Evolutionary conservation across 441 rosid species (phyloP).

Genomic region (Geranium incanum): DNA sequence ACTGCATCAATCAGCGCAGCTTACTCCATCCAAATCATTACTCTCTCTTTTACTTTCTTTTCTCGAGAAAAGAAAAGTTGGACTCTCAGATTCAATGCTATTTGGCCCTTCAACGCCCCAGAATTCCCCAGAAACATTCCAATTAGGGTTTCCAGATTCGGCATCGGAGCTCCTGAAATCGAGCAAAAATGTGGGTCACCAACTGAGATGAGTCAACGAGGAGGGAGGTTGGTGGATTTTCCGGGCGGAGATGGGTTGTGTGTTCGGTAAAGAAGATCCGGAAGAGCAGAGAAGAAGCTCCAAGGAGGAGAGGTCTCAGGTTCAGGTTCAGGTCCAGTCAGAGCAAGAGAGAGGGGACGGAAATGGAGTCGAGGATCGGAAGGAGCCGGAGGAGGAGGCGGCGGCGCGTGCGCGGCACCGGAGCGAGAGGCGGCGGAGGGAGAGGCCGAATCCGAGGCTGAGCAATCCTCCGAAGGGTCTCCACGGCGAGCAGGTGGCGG

Average conservation of each 20-base stretch:
- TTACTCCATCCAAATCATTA: slow-evolving; percentile 31
- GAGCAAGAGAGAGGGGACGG: slow-evolving; percentile 2
- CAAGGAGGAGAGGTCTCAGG: slow-evolving; percentile 19
- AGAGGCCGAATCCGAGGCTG: slow-evolving; percentile 41
- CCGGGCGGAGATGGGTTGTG: slow-evolving; percentile 40
- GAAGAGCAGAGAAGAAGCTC: slow-evolving; percentile 24
- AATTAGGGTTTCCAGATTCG: background rate
- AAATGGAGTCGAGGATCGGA: background rate
- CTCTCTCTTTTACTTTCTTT: slow-evolving; percentile 27
- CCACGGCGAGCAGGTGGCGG: slow-evolving; percentile 50
- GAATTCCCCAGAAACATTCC: background rate
- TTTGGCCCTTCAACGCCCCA: background rate
- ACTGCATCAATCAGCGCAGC: too few relatives aligned
- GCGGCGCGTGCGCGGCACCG: slow-evolving; percentile 4
- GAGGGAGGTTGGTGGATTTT: slow-evolving; percentile 19
- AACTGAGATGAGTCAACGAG: slow-evolving; percentile 22
- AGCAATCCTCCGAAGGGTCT: slow-evolving; percentile 41
- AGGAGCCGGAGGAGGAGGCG: background rate
- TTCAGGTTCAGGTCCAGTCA: background rate
- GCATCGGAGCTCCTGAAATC: slow-evolving; percentile 3
- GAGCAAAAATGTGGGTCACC: slow-evolving; percentile 23
- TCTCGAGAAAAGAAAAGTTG: slow-evolving; percentile 26
- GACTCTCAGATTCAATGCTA: slow-evolving; percentile 7
- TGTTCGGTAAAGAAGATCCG: slow-evolving; percentile 38
- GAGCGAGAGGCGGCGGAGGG: background rate